A percentile compares a stretch with the other conserved stretches of the same genome.
Conservation (phyloP, 2,329 filamentous ascomycete species). For the Fusarium devonianum region DNA sequence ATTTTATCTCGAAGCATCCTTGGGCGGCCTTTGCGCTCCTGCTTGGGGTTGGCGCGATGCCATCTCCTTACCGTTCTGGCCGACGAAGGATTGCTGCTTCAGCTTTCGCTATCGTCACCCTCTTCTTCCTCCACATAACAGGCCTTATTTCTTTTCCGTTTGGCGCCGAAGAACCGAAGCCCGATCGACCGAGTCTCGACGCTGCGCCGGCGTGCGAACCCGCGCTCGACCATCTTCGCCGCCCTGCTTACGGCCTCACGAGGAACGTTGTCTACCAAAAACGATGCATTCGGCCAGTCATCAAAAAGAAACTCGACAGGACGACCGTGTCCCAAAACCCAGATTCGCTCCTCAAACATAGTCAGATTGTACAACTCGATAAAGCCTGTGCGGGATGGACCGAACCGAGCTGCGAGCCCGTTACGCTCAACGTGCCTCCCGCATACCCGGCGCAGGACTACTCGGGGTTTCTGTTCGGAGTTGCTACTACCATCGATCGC, state of each 20-base stretch:
- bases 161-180: conserved; percentile 22
- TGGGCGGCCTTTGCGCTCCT: conserved; percentile 7
- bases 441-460: conserved; percentile 54
- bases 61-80: conserved; percentile 26
- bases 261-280: conserved; percentile 54
- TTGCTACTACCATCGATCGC: conserved; percentile 61
- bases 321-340: conserved; percentile 49
- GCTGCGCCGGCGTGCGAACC: conserved; percentile 37
- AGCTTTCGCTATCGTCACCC: conserved; percentile 9
- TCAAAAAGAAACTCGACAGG: conserved; percentile 46
- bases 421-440: conserved; percentile 56
- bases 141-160: conserved; percentile 34
- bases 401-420: conserved; percentile 48
- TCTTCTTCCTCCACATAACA: conserved; percentile 20
- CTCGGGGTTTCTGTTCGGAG: conserved; percentile 63
- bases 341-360: conserved; percentile 47
- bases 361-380: conserved; percentile 43
- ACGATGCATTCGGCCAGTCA: conserved; percentile 52
- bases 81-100: conserved; percentile 24
- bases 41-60: conserved; percentile 17
- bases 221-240: conserved; percentile 43
- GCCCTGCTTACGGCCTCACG: conserved; percentile 46
- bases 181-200: conserved; percentile 33
- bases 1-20: neutral
- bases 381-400: conserved; percentile 37